phyloP scores from a whole-genome alignment of 129 eudicot species.

The Escallonia rubra region DNA sequence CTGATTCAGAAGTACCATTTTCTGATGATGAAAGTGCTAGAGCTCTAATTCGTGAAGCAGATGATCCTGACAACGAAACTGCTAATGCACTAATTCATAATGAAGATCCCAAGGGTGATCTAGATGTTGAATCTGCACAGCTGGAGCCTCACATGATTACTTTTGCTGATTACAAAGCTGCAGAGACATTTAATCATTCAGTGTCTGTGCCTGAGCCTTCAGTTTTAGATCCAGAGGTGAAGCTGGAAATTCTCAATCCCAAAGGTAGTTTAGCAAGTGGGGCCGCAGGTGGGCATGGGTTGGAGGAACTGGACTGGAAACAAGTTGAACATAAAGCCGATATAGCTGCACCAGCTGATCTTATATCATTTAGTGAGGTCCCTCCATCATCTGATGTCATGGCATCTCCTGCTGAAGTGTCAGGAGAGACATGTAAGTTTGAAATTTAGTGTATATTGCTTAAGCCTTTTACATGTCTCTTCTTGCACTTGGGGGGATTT shows the following conservation, averaged over 20 bases:
- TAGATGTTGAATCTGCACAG: conserved; percentile 14
- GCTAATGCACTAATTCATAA: too few relatives aligned
- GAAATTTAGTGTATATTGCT: neutral
- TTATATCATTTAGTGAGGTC: conserved; percentile 24
- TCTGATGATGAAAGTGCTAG: conserved; percentile 17
- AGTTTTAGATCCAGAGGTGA: conserved; percentile 9
- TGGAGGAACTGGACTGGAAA: conserved; percentile 47
- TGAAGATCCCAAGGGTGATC: neutral
- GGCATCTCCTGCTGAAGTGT: conserved; percentile 24
- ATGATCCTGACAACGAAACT: too few relatives aligned
- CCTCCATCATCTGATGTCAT: conserved; percentile 21
- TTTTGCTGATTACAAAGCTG: conserved; percentile 10
- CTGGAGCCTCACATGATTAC: neutral
- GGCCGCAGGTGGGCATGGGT: conserved; percentile 24
- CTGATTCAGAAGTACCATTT: conserved; percentile 36
- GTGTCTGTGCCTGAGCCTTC: conserved; percentile 19
- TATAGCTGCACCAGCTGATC: conserved; percentile 23
- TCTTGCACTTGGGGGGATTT: neutral
- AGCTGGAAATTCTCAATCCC: conserved; percentile 10
- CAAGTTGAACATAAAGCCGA: conserved; percentile 20
- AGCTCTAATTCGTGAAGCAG: too few relatives aligned
- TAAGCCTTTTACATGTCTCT: neutral
- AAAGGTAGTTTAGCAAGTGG: conserved; percentile 10
- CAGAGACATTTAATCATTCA: conserved; percentile 14
- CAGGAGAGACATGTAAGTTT: conserved; percentile 45